Conservation (phyloP, 352 stramenopile genomes). For the Phytophthora idaei region DNA sequence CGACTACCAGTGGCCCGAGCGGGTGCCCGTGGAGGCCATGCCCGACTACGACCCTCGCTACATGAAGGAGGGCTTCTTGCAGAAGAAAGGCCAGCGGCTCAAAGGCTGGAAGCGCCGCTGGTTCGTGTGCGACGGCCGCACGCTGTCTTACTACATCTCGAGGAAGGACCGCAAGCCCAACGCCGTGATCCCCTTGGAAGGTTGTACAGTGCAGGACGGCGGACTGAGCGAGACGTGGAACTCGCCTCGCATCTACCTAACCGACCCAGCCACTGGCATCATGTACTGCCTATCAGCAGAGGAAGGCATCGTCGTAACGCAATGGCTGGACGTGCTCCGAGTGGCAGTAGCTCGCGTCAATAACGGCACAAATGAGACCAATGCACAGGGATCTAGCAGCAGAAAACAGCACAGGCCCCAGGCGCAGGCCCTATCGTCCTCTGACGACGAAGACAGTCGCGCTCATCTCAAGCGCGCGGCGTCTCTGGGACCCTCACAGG, state of each 20-base stretch:
- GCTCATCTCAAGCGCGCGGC: conserved; percentile 26
- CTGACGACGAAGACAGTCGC: conserved; percentile 31
- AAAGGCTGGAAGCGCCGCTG: conserved; percentile 86
- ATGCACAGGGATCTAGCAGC: conserved; percentile 4
- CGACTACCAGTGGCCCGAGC: conserved; percentile 52
- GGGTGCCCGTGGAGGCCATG: conserved; percentile 60
- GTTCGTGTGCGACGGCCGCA: conserved; percentile 86
- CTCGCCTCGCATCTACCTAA: conserved; percentile 85
- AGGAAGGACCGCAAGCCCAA: conserved; percentile 84
- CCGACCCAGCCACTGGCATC: conserved; percentile 68
- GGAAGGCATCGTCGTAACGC: conserved; percentile 67
- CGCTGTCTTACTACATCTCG: conserved; percentile 85
- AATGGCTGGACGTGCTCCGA: conserved; percentile 75
- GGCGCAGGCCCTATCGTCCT: conserved; percentile 23
- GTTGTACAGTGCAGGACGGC: conserved; percentile 81
- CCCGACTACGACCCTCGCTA: conserved; percentile 58
- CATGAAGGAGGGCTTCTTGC: conserved; percentile 86
- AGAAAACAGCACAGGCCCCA: conserved; percentile 6
- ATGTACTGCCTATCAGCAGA: conserved; percentile 87
- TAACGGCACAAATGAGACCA: background rate
- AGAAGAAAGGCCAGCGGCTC: conserved; percentile 86
- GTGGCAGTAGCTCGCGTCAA: conserved; percentile 54
- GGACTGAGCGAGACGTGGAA: conserved; percentile 88
- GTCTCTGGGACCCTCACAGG: conserved; percentile 26
- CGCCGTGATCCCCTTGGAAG: conserved; percentile 79